Evolutionary conservation across 2,329 filamentous ascomycete species (phyloP), one percentile per base, ranked within the genome.

Genomic region (Colletotrichum falcatum): DNA sequence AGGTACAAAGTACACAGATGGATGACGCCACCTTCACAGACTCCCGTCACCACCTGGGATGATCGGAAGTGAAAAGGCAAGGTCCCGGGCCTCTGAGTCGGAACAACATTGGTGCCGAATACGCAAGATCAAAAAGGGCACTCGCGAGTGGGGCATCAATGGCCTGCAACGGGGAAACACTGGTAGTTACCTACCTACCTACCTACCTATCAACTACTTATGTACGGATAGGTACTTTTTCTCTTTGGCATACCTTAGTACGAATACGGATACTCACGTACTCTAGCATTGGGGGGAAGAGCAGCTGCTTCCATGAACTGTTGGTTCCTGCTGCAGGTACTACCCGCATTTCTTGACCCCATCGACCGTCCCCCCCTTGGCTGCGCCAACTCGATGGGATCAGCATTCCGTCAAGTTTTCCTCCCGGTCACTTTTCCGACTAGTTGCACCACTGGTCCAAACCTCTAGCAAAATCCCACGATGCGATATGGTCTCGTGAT

Each of bases 251-350:
- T 42, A 35, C 33, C 33, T 35, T 11, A 7, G 8, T 35, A 35
- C 33, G 8, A 9, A 35, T 11, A 6, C 9, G 9, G 6, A 6
- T 35, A 35, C 33, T 9, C 9, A 35, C 33, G 6, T 35, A 35
- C 3, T 9, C 33, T 35, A 37, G 67, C 46, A 62, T 58, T 59
- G 58, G 58, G 35, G 56, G 60, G 16, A 23, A 56, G 56, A 60
- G 39, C 42, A 33, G 33, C 42, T 49, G 59, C 59, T 46, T 44
- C 55, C 66, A 66, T 30, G 66, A 72, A 70, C 66, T 71, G 70
- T 71, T 66, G 70, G 70, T 72, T 70, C 66, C 44, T 70, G 66
- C 62, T 72, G 70, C 70, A 72, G 70, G 70, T 71, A 72, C 70
- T 70, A 63, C 48, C 56, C 58, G 61, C 61, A 60, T 66, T 66